Conservation (phyloP, 2,329 filamentous ascomycete species). For the Cladorrhinum sp. region DNA sequence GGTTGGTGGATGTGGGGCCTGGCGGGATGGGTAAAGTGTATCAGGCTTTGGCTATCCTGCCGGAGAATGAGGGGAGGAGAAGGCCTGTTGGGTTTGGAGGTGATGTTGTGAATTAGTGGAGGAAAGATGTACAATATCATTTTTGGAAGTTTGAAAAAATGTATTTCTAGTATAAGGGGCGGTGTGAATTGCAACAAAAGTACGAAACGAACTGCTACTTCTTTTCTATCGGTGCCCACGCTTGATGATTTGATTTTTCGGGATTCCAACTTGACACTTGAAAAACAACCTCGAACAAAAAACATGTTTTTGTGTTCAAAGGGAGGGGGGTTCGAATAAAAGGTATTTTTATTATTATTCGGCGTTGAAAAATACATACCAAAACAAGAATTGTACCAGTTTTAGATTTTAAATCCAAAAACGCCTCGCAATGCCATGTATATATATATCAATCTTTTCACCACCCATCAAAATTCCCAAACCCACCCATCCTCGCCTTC, state of each 20-base stretch:
- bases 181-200: no score
- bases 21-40: conserved; percentile 93
- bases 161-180: neutral
- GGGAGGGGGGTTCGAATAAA: no score
- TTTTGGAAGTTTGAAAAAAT: neutral
- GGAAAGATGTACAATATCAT: neutral
- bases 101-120: conserved; percentile 41
- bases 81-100: conserved; percentile 92
- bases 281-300: no score
- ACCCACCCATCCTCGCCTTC: conserved; percentile 50
- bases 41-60: conserved; percentile 87
- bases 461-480: conserved; percentile 95
- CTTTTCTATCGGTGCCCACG: no score
- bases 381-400: no score
- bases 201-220: no score
- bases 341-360: no score
- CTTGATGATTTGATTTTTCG: no score
- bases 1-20: conserved; percentile 77
- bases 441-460: conserved; percentile 39
- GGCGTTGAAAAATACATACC: no score
- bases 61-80: conserved; percentile 69
- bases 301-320: no score
- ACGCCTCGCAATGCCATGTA: conserved; percentile 17
- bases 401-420: no score
- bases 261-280: no score